phyloP scores from a whole-genome alignment of 352 stramenopile species.

The Phytophthora kernoviae region DNA sequence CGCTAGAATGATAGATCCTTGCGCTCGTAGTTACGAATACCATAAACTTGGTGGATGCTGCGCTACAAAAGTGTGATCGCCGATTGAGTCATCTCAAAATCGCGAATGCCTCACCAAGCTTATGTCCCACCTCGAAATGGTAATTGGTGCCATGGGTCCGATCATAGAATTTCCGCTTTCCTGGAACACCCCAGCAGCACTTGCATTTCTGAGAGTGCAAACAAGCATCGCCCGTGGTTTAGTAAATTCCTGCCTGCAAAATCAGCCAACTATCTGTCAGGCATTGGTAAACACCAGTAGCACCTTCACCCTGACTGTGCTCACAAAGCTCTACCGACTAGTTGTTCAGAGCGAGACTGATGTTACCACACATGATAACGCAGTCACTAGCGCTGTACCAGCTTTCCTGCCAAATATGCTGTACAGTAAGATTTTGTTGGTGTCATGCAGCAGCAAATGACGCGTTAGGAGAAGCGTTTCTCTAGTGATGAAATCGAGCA shows the following conservation, averaged over 20 bases:
- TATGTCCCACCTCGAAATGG: conserved; percentile 24
- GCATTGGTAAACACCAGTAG: conserved; percentile 18
- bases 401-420: conserved; percentile 19
- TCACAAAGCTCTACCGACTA: conserved; percentile 23
- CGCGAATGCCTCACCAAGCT: conserved; percentile 21
- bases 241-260: conserved; percentile 13
- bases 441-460: conserved; percentile 17
- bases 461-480: conserved; percentile 18
- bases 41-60: conserved; percentile 7
- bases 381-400: conserved; percentile 5
- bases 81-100: conserved; percentile 16
- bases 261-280: conserved; percentile 5
- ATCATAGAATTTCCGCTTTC: conserved; percentile 26
- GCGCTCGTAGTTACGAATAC: conserved; percentile 21
- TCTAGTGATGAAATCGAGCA: conserved; percentile 21
- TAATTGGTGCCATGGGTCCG: conserved; percentile 25
- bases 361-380: background rate
- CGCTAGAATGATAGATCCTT: conserved; percentile 28
- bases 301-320: conserved; percentile 27
- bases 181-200: conserved; percentile 12
- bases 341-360: conserved; percentile 11
- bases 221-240: conserved; percentile 13
- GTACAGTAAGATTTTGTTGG: conserved; percentile 32
- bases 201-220: conserved; percentile 29
- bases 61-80: conserved; percentile 7